phyloP scores from a whole-genome alignment of 371 early-diverging fungal genomes.

The Apophysomyces elegans region DNA sequence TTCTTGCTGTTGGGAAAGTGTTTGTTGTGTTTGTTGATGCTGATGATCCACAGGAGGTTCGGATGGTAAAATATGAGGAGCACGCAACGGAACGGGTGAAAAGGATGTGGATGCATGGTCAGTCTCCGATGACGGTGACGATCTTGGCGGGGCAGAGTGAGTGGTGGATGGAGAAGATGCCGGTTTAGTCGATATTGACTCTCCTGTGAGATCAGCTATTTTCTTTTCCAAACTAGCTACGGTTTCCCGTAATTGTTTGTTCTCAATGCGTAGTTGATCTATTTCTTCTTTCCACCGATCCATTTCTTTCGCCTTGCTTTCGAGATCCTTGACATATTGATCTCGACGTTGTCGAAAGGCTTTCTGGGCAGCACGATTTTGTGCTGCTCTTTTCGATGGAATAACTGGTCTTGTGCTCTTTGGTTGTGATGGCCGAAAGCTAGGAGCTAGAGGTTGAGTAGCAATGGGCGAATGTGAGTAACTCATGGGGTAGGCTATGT shows the following conservation, averaged over 20 bases:
- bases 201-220: constrained; percentile 21
- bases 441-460: constrained; percentile 7
- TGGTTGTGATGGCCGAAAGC: constrained; percentile 12
- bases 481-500: not conserved
- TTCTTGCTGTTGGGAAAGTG: not conserved
- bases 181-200: constrained; percentile 15
- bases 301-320: constrained; percentile 47
- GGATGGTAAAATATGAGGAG: constrained; percentile 12
- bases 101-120: not conserved
- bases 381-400: constrained; percentile 38
- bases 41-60: constrained; percentile 15
- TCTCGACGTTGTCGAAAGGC: constrained; percentile 55
- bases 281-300: constrained; percentile 54
- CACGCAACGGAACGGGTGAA: constrained; percentile 3
- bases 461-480: not conserved
- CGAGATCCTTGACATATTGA: constrained; percentile 53
- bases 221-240: constrained; percentile 18
- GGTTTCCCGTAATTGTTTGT: constrained; percentile 31
- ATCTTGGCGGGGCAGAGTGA: not conserved
- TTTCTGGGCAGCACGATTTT: constrained; percentile 53
- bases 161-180: constrained; percentile 5
- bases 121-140: constrained; percentile 5
- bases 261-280: constrained; percentile 44
- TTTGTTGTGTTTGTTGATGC: constrained; percentile 6
- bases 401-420: constrained; percentile 21